These are phyloP conservation scores for Jatropha podagrica DNA, from an alignment of 441 rosid species.

Conservation along the genomic window DNA sequence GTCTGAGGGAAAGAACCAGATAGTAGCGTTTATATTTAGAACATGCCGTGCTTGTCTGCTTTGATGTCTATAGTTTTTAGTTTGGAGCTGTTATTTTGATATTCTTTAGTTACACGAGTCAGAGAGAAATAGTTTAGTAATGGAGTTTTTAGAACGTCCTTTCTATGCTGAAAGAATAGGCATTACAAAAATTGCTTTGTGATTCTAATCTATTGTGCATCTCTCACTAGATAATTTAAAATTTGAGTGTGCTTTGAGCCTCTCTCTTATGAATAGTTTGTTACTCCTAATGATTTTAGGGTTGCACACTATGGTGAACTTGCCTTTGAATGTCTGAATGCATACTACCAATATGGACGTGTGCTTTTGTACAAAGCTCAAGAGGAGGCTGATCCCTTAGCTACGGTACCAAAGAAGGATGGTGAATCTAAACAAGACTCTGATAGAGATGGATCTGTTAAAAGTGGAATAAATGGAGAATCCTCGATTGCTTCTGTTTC, in stretches of 20 bases:
- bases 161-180: neutral
- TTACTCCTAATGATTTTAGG: conserved; percentile 29
- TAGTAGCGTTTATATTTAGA: neutral
- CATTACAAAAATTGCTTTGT: neutral
- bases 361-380: conserved; percentile 80
- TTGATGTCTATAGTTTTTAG: neutral
- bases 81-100: neutral
- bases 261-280: neutral
- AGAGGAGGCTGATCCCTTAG: conserved; percentile 90
- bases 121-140: no score
- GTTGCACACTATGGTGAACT: conserved; percentile 76
- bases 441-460: conserved; percentile 45
- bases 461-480: conserved; percentile 41
- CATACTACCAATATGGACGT: conserved; percentile 77
- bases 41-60: neutral
- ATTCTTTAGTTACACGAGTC: neutral
- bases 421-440: conserved; percentile 36
- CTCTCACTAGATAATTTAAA: neutral
- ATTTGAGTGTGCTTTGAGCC: neutral
- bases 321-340: conserved; percentile 56
- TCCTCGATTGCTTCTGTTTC: conserved; percentile 53
- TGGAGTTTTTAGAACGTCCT: neutral
- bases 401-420: conserved; percentile 65
- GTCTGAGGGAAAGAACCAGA: neutral
- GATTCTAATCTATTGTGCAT: neutral